Evolutionary conservation across 352 stramenopile genomes (phyloP).

Genomic region (Thalassiosira livingstoniorum): DNA sequence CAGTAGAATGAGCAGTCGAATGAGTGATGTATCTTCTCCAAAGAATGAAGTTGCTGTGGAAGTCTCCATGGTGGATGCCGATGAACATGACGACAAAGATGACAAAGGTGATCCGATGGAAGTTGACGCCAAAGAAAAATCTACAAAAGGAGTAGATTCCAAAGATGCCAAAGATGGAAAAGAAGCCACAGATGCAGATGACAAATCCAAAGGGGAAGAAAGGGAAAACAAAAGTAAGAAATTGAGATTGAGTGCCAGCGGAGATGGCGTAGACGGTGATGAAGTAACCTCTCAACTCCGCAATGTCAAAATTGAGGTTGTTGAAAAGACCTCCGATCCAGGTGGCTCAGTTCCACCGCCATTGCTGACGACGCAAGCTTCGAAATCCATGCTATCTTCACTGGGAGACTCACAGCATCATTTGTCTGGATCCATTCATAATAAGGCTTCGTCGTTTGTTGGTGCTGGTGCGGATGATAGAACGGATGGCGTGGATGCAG

Average conservation of each 20-base stretch:
- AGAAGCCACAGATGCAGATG: neutral
- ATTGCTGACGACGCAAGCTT: slow-evolving; percentile 3
- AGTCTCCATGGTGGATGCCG: neutral
- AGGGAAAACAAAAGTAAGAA: slow-evolving; percentile 6
- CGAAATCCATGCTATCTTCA: slow-evolving; percentile 14
- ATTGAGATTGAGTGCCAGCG: slow-evolving; percentile 23
- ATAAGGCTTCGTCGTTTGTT: too few species aligned
- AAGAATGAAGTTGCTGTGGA: slow-evolving; percentile 21
- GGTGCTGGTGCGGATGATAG: too few species aligned
- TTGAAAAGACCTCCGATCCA: slow-evolving; percentile 7
- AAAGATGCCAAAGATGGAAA: neutral
- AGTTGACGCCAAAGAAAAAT: slow-evolving; percentile 14
- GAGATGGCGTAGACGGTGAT: neutral
- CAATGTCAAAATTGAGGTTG: neutral
- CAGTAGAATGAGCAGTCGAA: neutral
- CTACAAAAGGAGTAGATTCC: neutral
- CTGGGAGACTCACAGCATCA: slow-evolving; percentile 10
- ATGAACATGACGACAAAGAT: neutral
- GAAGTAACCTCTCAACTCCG: neutral
- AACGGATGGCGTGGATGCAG: too few species aligned
- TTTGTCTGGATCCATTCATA: slow-evolving; percentile 27
- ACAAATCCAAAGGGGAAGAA: neutral
- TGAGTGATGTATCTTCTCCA: too few species aligned
- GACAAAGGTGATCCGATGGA: slow-evolving; percentile 30
- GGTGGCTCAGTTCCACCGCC: too few species aligned